Base-by-base conservation (phyloP, 2,329 filamentous ascomycete genomes). In the Pseudocercospora ulei region DNA sequence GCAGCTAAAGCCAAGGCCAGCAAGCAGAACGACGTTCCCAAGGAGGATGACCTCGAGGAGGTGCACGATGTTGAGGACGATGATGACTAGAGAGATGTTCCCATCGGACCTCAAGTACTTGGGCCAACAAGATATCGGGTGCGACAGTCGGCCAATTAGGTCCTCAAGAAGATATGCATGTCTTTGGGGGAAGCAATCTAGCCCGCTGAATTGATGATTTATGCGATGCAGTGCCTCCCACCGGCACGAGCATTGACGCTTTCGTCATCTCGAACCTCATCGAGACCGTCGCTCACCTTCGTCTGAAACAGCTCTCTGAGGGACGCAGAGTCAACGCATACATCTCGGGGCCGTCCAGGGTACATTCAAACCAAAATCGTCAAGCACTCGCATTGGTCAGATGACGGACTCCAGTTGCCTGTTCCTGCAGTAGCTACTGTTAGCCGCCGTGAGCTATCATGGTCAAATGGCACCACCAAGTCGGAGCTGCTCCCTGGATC, bases 1-100 rank as follows among this genome's bases (percentile, higher is more conserved):
- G 51, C 57, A 7, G 54, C 51, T 26, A 49, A 50, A 17, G 55
- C 56, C 16, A 56, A 58, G 42, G 39, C 46, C 24, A 44, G 43
- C 24, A 58, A 57, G 48, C 51, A 46, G 11, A 48, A 43, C 12
- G 46, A 43, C 7, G 50, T 56, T 14, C 55, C 57, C 11, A 57
- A 58, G 48, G 56, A 58, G 43, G 47, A 50, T 18, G 49, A 54
- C 29, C 43, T 57, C 20, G 45, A 51, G 11, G 56, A 57, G 41
- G 55, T 49, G 13, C 50, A 46, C 14, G 51, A 53, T 26, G 40
- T 34, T 20, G 27, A 46, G 31, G 28, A 33, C 18, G 23, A 19
- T 11, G 19, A 22, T n/a, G 16, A 27, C 18, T 34, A 25, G 23
- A 12, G 11, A 20, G 6, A 19, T 23, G 30, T 23, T n/a, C n/a